Evolutionary conservation across 2,329 filamentous ascomycete genomes (phyloP).

Genomic region (Aspergillus carbonarius): DNA sequence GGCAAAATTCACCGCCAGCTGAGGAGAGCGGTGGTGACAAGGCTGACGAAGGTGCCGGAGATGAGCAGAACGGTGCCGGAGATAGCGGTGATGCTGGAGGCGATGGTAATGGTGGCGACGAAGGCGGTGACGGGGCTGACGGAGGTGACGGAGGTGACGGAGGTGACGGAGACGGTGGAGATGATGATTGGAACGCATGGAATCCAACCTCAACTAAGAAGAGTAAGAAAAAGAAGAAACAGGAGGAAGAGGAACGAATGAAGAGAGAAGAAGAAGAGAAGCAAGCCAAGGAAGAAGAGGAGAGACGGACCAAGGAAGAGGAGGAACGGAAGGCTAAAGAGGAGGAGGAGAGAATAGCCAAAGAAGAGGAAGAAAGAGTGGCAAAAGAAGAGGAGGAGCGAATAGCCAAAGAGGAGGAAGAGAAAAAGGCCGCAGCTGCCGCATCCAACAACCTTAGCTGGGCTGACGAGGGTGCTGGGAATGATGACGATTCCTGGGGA

Average conservation of each 20-base stretch:
- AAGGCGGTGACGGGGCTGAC: conserved; percentile 28
- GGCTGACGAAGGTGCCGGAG: conserved; percentile 12
- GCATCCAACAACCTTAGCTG: conserved; percentile 41
- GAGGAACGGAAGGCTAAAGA: conserved; percentile 26
- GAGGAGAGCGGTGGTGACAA: conserved; percentile 24
- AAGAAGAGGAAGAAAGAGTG: conserved; percentile 27
- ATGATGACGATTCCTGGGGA: conserved; percentile 54
- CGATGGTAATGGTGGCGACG: conserved; percentile 29
- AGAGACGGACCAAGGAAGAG: conserved; percentile 28
- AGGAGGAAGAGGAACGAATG: conserved; percentile 30
- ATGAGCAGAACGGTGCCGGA: conserved; percentile 30
- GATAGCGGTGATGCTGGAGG: conserved; percentile 39
- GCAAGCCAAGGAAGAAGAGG: conserved; percentile 22
- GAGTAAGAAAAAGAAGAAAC: conserved; percentile 37
- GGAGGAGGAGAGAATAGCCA: conserved; percentile 26
- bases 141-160: conserved; percentile 26
- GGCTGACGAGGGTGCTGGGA: conserved; percentile 45
- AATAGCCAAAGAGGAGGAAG: conserved; percentile 26
- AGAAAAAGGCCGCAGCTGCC: conserved; percentile 30
- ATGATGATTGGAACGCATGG: conserved; percentile 45
- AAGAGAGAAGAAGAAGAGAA: conserved; percentile 29
- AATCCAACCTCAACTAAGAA: conserved; percentile 32
- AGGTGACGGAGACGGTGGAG: conserved; percentile 33
- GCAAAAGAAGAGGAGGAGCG: conserved; percentile 36
- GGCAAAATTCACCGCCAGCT: conserved; percentile 14